Conservation (phyloP, 495 filamentous ascomycete genomes). For the Neurospora tetraspora region DNA sequence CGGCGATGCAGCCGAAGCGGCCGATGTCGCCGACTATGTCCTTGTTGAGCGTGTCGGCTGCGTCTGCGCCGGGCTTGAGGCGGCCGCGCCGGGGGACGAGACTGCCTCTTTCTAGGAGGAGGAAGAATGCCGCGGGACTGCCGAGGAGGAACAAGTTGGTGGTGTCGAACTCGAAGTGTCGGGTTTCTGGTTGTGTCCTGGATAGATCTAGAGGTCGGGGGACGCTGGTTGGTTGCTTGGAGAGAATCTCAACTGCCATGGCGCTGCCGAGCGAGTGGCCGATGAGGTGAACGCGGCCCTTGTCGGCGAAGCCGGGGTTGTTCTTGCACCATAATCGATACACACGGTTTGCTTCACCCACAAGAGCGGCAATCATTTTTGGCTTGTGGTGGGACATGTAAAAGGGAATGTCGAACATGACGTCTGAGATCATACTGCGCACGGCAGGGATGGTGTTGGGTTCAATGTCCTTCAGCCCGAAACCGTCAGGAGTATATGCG, state of each 20-base stretch:
- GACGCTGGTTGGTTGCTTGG: slow-evolving; percentile 62
- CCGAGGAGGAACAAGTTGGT: slow-evolving; percentile 81
- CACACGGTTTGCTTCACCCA: slow-evolving; percentile 87
- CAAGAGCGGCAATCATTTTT: slow-evolving; percentile 84
- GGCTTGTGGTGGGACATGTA: slow-evolving; percentile 93
- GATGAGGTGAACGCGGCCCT: slow-evolving; percentile 80
- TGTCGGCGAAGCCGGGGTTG: slow-evolving; percentile 73
- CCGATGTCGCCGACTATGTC: slow-evolving; percentile 67
- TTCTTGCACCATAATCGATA: slow-evolving; percentile 89
- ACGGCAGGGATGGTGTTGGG: slow-evolving; percentile 83
- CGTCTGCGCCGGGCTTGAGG: slow-evolving; percentile 61
- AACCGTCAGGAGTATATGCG: slow-evolving; percentile 47
- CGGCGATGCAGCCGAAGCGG: slow-evolving; percentile 78
- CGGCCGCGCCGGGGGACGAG: slow-evolving; percentile 71
- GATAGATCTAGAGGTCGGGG: slow-evolving; percentile 44
- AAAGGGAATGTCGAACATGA: slow-evolving; percentile 96
- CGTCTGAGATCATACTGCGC: slow-evolving; percentile 82
- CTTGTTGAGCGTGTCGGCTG: slow-evolving; percentile 45
- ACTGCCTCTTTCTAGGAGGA: slow-evolving; percentile 73
- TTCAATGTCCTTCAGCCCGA: slow-evolving; percentile 79
- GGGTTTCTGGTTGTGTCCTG: slow-evolving; percentile 37
- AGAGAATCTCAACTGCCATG: slow-evolving; percentile 87
- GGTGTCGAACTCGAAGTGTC: slow-evolving; percentile 84
- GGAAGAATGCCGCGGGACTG: slow-evolving; percentile 89
- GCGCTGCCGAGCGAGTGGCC: slow-evolving; percentile 89